Evolutionary conservation across 176 grass and related monocot species (phyloP).

Genomic region (Dactylis glomerata): DNA sequence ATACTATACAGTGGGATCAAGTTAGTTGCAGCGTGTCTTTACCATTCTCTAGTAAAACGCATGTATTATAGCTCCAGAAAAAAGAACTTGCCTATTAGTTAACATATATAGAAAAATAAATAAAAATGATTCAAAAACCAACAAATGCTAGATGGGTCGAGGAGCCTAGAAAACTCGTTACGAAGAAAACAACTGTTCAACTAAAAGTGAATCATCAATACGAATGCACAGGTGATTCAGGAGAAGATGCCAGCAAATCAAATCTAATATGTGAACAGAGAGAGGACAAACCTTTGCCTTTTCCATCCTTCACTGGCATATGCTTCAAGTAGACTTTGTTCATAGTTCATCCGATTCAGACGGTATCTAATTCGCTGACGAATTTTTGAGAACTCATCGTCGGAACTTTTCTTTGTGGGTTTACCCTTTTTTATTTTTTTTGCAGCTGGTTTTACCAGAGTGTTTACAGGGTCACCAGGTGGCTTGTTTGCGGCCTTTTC

Average conservation of each 20-base stretch:
- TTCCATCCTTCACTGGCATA: slow-evolving; percentile 90
- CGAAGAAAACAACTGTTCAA: not conserved
- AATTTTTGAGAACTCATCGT: slow-evolving; percentile 45
- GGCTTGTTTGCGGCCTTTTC: not conserved
- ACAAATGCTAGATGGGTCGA: not conserved
- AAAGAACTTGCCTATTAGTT: not conserved
- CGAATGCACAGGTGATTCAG: not conserved
- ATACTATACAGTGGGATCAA: not conserved
- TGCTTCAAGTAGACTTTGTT: slow-evolving; percentile 87
- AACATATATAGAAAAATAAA: not conserved
- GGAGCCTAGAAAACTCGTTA: not conserved
- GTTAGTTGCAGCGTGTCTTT: not conserved
- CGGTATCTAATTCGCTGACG: slow-evolving; percentile 63
- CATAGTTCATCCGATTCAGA: slow-evolving; percentile 82
- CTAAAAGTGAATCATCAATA: not conserved
- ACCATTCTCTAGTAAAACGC: not conserved
- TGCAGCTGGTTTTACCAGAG: slow-evolving; percentile 17
- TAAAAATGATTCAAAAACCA: not conserved
- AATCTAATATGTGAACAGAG: slow-evolving; percentile 24
- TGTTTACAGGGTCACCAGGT: slow-evolving; percentile 32
- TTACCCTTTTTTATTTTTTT: slow-evolving; percentile 30
- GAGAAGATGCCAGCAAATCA: slow-evolving; percentile 5
- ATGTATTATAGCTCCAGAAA: not conserved
- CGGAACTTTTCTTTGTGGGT: slow-evolving; percentile 20
- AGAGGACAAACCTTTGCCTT: slow-evolving; percentile 58